phyloP scores from a whole-genome alignment of 257 asterid species.

The Nemophila menziesii region DNA sequence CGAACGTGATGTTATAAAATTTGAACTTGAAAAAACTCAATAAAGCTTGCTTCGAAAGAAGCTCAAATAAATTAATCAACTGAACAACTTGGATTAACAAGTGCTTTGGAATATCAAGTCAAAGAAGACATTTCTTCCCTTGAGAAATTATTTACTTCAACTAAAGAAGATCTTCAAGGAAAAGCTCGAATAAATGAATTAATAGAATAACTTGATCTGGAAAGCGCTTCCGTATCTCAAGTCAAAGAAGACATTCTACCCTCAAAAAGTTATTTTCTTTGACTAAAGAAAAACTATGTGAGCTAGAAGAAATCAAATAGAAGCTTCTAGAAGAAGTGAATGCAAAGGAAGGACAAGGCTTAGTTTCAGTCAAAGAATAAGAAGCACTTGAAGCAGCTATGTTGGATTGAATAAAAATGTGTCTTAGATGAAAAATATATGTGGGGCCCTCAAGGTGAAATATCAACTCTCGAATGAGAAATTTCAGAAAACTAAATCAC shows the following conservation, averaged over 20 bases:
- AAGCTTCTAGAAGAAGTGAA: slow-evolving; percentile 32
- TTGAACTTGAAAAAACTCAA: slow-evolving; percentile 44
- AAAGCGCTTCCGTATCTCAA: slow-evolving; percentile 35
- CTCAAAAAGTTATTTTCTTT: slow-evolving; percentile 44
- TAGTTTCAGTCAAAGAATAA: slow-evolving; percentile 32
- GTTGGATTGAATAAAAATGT: slow-evolving; percentile 37
- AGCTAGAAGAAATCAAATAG: slow-evolving; percentile 28
- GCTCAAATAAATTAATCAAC: slow-evolving; percentile 32
- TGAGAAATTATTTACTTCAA: slow-evolving; percentile 32
- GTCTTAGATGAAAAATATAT: slow-evolving; percentile 52
- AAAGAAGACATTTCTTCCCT: slow-evolving; percentile 43
- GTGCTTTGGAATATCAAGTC: slow-evolving; percentile 42
- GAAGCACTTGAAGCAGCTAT: slow-evolving; percentile 48
- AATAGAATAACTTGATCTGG: slow-evolving; percentile 41
- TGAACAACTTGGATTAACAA: slow-evolving; percentile 41
- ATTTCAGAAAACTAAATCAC: slow-evolving; percentile 58
- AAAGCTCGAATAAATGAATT: slow-evolving; percentile 39
- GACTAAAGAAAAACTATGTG: slow-evolving; percentile 39
- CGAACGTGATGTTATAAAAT: slow-evolving; percentile 57
- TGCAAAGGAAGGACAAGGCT: slow-evolving; percentile 36
- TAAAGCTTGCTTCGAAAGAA: slow-evolving; percentile 62
- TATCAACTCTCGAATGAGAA: slow-evolving; percentile 69
- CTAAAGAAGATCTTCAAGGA: slow-evolving; percentile 31
- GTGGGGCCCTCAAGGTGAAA: slow-evolving; percentile 65
- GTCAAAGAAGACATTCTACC: slow-evolving; percentile 40